Conservation (phyloP, 2,329 filamentous ascomycete species). For the Ploettnerulaceae sp. region DNA sequence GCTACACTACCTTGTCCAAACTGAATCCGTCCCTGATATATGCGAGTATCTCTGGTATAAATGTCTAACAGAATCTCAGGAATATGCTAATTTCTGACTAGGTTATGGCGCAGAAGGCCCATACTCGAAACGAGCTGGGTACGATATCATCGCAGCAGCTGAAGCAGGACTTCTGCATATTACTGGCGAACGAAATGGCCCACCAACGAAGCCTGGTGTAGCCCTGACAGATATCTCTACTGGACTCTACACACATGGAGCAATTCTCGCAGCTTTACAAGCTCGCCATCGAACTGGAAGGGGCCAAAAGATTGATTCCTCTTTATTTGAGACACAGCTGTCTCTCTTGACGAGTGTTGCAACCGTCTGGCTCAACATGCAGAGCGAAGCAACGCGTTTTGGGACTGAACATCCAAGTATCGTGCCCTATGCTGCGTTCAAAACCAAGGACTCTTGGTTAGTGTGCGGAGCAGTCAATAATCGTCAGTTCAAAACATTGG, state of each 20-base stretch:
- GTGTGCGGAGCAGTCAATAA: constrained; percentile 36
- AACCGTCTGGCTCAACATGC: constrained; percentile 37
- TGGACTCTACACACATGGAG: constrained; percentile 42
- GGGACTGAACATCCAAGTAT: constrained; percentile 44
- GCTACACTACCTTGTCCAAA: background rate
- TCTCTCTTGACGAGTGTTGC: constrained; percentile 40
- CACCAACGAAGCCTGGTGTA: constrained; percentile 39
- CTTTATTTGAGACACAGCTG: constrained; percentile 42
- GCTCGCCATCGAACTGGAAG: constrained; percentile 36
- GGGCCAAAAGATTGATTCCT: constrained; percentile 42
- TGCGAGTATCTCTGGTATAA: constrained; percentile 5
- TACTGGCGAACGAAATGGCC: constrained; percentile 29
- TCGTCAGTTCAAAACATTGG: constrained; percentile 34
- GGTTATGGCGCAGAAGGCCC: constrained; percentile 38
- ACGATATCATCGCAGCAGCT: constrained; percentile 38
- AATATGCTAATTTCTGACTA: constrained; percentile 3
- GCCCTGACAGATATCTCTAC: constrained; percentile 43
- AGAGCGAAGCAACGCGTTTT: constrained; percentile 39
- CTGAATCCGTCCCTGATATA: constrained; percentile 2
- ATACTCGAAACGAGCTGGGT: constrained; percentile 40
- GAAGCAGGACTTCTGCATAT: constrained; percentile 10
- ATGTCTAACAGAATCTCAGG: too few species aligned
- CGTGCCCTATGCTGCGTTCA: constrained; percentile 43
- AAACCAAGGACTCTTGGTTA: constrained; percentile 34
- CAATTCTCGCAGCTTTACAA: constrained; percentile 40